Base-by-base conservation (phyloP, 177 flowering plant genomes). In the Vitis hybrid region DNA sequence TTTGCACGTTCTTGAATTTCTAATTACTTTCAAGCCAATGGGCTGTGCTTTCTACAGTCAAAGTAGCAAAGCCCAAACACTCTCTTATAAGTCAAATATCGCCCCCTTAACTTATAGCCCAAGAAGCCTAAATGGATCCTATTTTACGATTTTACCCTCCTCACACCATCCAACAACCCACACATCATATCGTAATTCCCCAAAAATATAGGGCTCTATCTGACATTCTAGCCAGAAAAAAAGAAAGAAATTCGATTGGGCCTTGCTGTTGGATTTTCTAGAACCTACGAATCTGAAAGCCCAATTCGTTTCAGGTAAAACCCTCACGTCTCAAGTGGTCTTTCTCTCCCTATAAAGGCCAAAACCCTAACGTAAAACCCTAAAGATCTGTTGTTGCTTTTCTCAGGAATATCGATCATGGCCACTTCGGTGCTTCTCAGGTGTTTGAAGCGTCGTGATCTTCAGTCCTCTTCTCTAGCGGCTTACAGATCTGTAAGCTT, bases 351-450 rank as follows among this genome's bases (percentile, higher is more conserved):
- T 53, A 15, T 7, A 12, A 14, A 6, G 10, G 3, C 59, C 31
- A 16, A 45, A 68, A 50, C 60, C 39, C 67, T 22, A 49, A 15
- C 12, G 60, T 59, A 50, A 69, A 69, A 70, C 51, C 70, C 63
- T 62, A 59, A 56, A 3, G 3, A 3, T 57, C 11, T 3, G 29
- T 15, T 5, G 18, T 26, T 20, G 39, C 15, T 9, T 2, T 0
- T 31, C 10, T 15, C 6, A 50, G n/a, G 2, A 64, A 16, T 0
- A 14, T 13, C 19, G 18, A 20, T 53, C 61, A 74, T 76, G 82
- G 77, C 82, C 22, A 26, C 80, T 34, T 56, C 75, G 18, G 66
- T 66, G 34, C 71, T 80, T 26, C 79, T 73, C 13, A 69, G 80
- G n/a, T 71, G 74, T 8, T 51, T 78, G 14, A 61, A 67, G 50